Conservation (phyloP, 108 stramenopile genomes). For the Skeletonema potamos region DNA sequence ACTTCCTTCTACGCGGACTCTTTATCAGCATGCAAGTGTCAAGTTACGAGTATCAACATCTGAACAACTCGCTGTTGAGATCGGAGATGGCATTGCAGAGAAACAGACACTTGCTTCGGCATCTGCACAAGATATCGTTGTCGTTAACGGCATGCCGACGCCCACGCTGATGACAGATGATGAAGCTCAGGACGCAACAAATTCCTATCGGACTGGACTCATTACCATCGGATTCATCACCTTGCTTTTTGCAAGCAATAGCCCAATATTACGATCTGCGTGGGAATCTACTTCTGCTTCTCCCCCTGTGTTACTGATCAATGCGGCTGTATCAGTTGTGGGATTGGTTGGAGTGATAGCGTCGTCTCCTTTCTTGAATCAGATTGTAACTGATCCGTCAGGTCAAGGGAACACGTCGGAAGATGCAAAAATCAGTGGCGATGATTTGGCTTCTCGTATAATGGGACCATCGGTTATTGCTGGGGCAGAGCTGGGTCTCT, state of each 20-base stretch:
- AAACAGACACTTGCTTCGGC: not conserved
- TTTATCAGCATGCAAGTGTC: not conserved
- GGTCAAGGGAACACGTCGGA: not conserved
- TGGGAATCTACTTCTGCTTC: slow-evolving; percentile 35
- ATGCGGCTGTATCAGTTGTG: slow-evolving; percentile 63
- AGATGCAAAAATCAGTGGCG: not conserved
- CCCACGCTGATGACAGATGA: not conserved
- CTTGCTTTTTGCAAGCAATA: slow-evolving; percentile 64
- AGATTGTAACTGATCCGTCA: slow-evolving; percentile 48
- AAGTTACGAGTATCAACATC: not conserved
- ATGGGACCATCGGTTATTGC: slow-evolving; percentile 35
- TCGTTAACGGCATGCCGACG: slow-evolving; percentile 11
- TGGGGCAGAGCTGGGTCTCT: slow-evolving; percentile 43
- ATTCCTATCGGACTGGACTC: slow-evolving; percentile 54
- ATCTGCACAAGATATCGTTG: not conserved
- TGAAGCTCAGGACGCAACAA: slow-evolving; percentile 1
- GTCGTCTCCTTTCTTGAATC: slow-evolving; percentile 48
- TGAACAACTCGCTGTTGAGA: not conserved
- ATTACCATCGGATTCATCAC: slow-evolving; percentile 74
- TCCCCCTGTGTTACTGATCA: slow-evolving; percentile 66
- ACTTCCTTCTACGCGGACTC: not conserved
- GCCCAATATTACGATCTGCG: slow-evolving; percentile 68
- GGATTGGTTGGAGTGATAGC: slow-evolving; percentile 59
- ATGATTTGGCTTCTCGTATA: slow-evolving; percentile 15
- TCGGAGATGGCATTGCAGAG: not conserved